Evolutionary conservation across 1,284 basidiomycete genomes (phyloP).

Genomic region (Termitomyces sp.): DNA sequence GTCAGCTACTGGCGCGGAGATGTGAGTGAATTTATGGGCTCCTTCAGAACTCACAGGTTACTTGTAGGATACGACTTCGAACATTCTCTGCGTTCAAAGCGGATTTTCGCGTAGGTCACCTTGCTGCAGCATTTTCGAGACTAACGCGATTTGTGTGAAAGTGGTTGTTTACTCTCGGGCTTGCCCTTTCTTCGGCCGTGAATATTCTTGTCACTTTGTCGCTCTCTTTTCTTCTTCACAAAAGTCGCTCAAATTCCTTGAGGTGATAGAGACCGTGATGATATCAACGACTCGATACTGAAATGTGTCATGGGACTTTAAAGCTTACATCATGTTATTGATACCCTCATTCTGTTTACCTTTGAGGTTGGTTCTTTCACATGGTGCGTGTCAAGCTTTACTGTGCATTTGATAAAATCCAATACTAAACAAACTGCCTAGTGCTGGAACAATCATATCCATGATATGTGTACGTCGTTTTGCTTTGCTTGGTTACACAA

Average conservation of each 20-base stretch:
- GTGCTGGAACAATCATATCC: conserved; percentile 42
- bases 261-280: conserved; percentile 24
- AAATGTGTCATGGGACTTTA: background rate
- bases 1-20: conserved; percentile 30
- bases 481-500: background rate
- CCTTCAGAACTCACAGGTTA: background rate
- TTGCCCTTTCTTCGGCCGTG: conserved; percentile 40
- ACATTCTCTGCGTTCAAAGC: background rate
- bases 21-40: conserved; percentile 22
- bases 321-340: conserved; percentile 44
- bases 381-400: conserved; percentile 30
- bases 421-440: conserved; percentile 3
- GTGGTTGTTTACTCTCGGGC: conserved; percentile 48
- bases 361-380: conserved; percentile 50
- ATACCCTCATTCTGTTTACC: conserved; percentile 46
- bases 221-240: conserved; percentile 38
- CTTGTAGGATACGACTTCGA: conserved; percentile 26
- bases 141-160: conserved; percentile 14
- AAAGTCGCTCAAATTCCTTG: conserved; percentile 33
- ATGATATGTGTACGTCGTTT: conserved; percentile 40
- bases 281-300: background rate
- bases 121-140: background rate
- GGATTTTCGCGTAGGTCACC: background rate
- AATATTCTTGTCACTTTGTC: conserved; percentile 42
- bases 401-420: background rate